Percentiles rank a stretch among this genome's conserved stretches.
phyloP scores from a whole-genome alignment of 2,329 filamentous ascomycete genomes.

The Teratosphaeria nubilosa region DNA sequence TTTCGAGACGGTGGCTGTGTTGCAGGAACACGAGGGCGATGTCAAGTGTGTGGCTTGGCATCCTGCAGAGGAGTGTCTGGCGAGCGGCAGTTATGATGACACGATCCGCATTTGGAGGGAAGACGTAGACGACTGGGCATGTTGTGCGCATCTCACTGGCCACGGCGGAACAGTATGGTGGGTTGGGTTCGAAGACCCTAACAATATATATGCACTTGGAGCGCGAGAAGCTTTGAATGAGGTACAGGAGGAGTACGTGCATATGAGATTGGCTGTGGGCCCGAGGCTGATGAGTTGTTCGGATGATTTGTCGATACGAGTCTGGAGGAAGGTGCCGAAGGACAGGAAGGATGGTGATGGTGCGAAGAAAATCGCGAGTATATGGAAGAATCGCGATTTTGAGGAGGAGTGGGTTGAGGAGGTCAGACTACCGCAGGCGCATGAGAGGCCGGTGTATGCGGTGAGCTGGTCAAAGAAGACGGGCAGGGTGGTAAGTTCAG shows the following conservation, averaged over 20 bases:
- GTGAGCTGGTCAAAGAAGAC: slow-evolving; percentile 70
- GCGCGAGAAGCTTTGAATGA: slow-evolving; percentile 19
- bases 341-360: slow-evolving; percentile 38
- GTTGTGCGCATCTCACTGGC: slow-evolving; percentile 69
- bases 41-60: slow-evolving; percentile 94
- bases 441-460: slow-evolving; percentile 75
- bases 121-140: slow-evolving; percentile 89
- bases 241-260: slow-evolving; percentile 26
- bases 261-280: slow-evolving; percentile 31
- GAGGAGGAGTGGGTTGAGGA: slow-evolving; percentile 81
- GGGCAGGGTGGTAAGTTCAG: slow-evolving; percentile 75
- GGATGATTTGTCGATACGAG: slow-evolving; percentile 66
- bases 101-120: slow-evolving; percentile 82
- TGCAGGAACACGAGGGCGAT: slow-evolving; percentile 90
- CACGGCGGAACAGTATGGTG: slow-evolving; percentile 87
- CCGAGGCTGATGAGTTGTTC: slow-evolving; percentile 70
- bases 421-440: slow-evolving; percentile 59
- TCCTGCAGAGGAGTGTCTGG: slow-evolving; percentile 66
- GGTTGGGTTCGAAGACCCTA: slow-evolving; percentile 53
- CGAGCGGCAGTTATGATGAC: slow-evolving; percentile 89
- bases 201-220: slow-evolving; percentile 19
- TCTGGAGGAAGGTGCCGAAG: slow-evolving; percentile 62
- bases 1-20: slow-evolving; percentile 90
- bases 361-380: slow-evolving; percentile 66
- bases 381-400: slow-evolving; percentile 61